Evolutionary conservation across 108 stramenopile genomes (phyloP), one percentile per base, ranked within the genome.

Genomic region (Epithemia pelagica): DNA sequence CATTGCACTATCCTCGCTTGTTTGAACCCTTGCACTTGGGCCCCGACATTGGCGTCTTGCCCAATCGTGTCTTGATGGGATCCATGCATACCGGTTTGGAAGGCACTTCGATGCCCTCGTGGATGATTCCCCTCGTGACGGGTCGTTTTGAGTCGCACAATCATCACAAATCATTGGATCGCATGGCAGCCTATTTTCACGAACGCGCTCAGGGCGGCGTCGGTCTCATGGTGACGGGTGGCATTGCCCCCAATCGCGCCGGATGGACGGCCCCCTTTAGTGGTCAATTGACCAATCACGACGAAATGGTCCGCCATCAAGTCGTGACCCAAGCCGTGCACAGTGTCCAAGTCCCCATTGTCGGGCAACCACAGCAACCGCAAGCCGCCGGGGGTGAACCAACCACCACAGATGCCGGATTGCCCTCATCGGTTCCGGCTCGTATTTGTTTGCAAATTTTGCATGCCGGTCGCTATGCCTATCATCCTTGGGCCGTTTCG

Each of bases 141-240:
- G 57, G 56, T n/a, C 59, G 67, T 0, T 52, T 24, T 18, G 28
- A 58, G 21, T 32, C 59, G n/a, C 61, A 73, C 25, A 32, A 25
- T 29, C 60, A 67, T 58, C 81, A 83, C 62, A 67, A 68, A 2
- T 81, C 79, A 54, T 78, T 99, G 66, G 75, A 82, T 2, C 82
- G 82, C 65, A 96, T 99, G 94, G 98, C 92, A 2, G 78, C 82
- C 52, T 99, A 95, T 70, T 98, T 94, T 75, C 87, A 82, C 23
- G 84, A 88, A 59, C 84, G 98, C 56, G 97, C 98, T 20, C 70
- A 69, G 65, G 96, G 97, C 19, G 95, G 95, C 18, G 94, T 88
- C 21, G 97, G 96, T 23, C 70, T 99, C 37, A 96, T 97, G 87
- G 98, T 99, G 7, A 99, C 98, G n/a, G 98, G 95, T 7, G 98